phyloP scores from a whole-genome alignment of 2,329 filamentous ascomycete species.

The Verticillium nonalfalfae region DNA sequence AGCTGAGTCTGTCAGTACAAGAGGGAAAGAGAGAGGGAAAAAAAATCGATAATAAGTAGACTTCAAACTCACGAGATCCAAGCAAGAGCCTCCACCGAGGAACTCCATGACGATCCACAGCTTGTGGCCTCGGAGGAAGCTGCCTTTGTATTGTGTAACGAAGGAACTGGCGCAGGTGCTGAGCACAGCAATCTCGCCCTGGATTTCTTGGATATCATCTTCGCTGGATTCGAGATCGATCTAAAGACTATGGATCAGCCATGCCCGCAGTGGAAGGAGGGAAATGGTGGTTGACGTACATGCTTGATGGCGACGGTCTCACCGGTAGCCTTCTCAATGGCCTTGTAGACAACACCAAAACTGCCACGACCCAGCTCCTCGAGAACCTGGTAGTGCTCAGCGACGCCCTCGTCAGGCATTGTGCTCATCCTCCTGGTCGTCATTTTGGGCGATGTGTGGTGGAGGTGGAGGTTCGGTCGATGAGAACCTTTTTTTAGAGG shows the following conservation, averaged over 20 bases:
- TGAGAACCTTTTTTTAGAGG: background rate
- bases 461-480: background rate
- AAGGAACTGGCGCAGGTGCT: conserved; percentile 92
- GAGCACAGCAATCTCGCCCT: conserved; percentile 91
- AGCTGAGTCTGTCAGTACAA: conserved; percentile 50
- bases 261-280: background rate
- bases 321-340: conserved; percentile 82
- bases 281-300: conserved; percentile 45
- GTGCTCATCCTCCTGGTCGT: conserved; percentile 17
- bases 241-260: conserved; percentile 35
- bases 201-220: conserved; percentile 97
- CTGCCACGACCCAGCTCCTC: conserved; percentile 95
- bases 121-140: conserved; percentile 92
- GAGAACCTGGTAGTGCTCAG: conserved; percentile 85
- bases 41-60: too few species aligned
- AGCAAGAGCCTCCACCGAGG: conserved; percentile 87
- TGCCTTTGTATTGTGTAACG: conserved; percentile 94
- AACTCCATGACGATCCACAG: conserved; percentile 99
- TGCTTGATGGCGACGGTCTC: conserved; percentile 96
- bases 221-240: conserved; percentile 98
- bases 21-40: too few species aligned
- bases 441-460: conserved; percentile 29
- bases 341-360: conserved; percentile 96
- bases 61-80: conserved; percentile 66
- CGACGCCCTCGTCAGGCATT: conserved; percentile 56